phyloP scores from a whole-genome alignment of 2,329 filamentous ascomycete genomes.

The Talaromyces sp. region DNA sequence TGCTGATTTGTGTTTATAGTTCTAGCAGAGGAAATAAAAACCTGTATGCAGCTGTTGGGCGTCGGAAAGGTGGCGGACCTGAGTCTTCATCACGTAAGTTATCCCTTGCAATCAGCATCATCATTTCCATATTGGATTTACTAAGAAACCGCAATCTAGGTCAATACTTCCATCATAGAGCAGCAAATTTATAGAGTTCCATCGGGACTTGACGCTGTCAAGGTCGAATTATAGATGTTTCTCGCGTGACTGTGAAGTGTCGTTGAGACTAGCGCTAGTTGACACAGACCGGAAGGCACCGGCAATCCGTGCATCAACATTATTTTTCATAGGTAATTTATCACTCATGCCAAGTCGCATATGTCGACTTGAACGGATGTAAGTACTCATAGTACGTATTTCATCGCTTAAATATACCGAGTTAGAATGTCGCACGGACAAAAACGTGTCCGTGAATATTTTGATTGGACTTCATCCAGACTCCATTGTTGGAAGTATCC shows the following conservation, averaged over 20 bases:
- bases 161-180: slow-evolving; percentile 78
- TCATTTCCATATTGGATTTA: no score
- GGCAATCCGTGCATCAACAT: no score
- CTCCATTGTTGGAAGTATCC: background rate
- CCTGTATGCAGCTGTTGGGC: slow-evolving; percentile 68
- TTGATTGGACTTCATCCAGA: background rate
- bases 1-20: slow-evolving; percentile 38
- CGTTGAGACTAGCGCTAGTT: no score
- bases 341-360: no score
- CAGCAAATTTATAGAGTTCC: slow-evolving; percentile 82
- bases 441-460: background rate
- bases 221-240: no score
- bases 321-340: no score
- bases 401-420: background rate
- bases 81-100: slow-evolving; percentile 69
- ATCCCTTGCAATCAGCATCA: background rate
- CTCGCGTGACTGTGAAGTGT: no score
- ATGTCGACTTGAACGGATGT: no score
- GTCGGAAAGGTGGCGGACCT: slow-evolving; percentile 70
- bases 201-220: slow-evolving; percentile 51
- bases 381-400: background rate
- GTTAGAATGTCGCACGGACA: background rate
- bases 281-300: no score
- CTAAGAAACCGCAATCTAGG: slow-evolving; percentile 43
- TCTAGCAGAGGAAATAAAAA: slow-evolving; percentile 63